Conservation (phyloP, 768 basidiomycete species). For the Nidularia sp. region DNA sequence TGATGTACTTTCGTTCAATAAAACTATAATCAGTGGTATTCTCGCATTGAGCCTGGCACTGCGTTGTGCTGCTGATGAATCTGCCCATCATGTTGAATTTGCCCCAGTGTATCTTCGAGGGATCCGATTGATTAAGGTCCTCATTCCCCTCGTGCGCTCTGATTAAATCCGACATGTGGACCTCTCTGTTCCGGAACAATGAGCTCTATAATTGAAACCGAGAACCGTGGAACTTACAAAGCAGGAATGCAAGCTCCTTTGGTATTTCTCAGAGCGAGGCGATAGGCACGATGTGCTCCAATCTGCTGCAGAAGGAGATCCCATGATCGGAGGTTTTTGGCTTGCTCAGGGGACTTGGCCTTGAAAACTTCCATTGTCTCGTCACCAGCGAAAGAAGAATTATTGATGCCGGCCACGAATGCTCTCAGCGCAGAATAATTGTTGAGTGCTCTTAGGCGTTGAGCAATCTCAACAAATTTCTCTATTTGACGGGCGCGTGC, state of each 20-base stretch:
- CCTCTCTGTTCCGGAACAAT: slow-evolving; percentile 57
- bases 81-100: slow-evolving; percentile 93
- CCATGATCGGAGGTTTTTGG: slow-evolving; percentile 78
- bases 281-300: slow-evolving; percentile 86
- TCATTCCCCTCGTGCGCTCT: slow-evolving; percentile 82
- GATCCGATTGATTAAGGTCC: slow-evolving; percentile 63
- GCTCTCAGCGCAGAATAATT: slow-evolving; percentile 94
- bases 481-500: slow-evolving; percentile 80
- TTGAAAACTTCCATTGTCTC: slow-evolving; percentile 75
- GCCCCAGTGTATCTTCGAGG: slow-evolving; percentile 85
- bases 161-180: slow-evolving; percentile 87
- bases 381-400: slow-evolving; percentile 73
- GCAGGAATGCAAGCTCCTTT: slow-evolving; percentile 88
- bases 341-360: slow-evolving; percentile 57
- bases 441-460: slow-evolving; percentile 74
- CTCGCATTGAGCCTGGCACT: slow-evolving; percentile 76
- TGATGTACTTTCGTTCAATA: slow-evolving; percentile 48
- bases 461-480: slow-evolving; percentile 82
- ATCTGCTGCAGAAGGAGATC: slow-evolving; percentile 80
- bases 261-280: slow-evolving; percentile 80
- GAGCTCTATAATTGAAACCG: background rate
- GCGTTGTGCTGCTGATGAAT: slow-evolving; percentile 72
- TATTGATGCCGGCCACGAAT: slow-evolving; percentile 90
- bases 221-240: slow-evolving; percentile 47
- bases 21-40: slow-evolving; percentile 58